A percentile compares a stretch with the other conserved stretches of the same genome.
Evolutionary conservation across 139 green algal genomes (phyloP).

Genomic region (Edaphochlamys debaryana): DNA sequence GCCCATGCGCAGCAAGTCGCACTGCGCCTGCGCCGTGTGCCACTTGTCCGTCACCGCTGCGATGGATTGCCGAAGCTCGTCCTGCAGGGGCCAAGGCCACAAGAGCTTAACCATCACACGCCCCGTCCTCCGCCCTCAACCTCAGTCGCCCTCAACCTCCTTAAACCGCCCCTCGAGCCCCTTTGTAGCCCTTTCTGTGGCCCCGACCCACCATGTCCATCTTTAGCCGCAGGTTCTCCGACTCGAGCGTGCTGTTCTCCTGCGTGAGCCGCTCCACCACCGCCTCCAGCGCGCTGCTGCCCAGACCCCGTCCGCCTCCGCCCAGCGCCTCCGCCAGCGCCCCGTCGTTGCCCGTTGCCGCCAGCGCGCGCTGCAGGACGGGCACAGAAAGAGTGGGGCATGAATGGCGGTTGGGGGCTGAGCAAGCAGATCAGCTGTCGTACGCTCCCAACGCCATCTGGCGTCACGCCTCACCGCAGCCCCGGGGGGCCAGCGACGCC

Average conservation of each 20-base stretch:
- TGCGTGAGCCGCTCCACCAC: constrained; percentile 67
- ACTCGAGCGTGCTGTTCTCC: constrained; percentile 63
- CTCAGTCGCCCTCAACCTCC: too few relatives aligned
- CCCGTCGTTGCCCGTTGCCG: constrained; percentile 23
- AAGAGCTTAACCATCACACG: too few relatives aligned
- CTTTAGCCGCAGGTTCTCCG: constrained; percentile 66
- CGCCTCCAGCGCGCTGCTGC: constrained; percentile 20
- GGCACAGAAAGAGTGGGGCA: too few relatives aligned
- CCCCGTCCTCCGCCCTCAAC: too few relatives aligned
- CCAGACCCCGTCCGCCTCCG: background rate
- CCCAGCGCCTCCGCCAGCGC: background rate
- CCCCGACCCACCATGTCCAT: constrained; percentile 79
- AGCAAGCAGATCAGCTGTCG: too few relatives aligned
- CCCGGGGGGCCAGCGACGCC: too few relatives aligned
- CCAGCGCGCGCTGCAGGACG: constrained; percentile 38
- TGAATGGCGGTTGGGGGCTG: too few relatives aligned
- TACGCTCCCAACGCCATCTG: too few relatives aligned
- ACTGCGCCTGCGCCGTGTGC: constrained; percentile 40
- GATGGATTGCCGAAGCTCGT: constrained; percentile 22
- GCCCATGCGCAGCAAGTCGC: constrained; percentile 38
- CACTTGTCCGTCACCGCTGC: constrained; percentile 25
- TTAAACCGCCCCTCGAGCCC: too few relatives aligned
- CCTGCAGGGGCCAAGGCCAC: too few relatives aligned
- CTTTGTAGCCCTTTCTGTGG: too few relatives aligned
- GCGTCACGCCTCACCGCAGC: too few relatives aligned